Evolutionary conservation across 2,329 filamentous ascomycete genomes (phyloP), one percentile per base, ranked within the genome.

Genomic region (Podosphaera fusca): DNA sequence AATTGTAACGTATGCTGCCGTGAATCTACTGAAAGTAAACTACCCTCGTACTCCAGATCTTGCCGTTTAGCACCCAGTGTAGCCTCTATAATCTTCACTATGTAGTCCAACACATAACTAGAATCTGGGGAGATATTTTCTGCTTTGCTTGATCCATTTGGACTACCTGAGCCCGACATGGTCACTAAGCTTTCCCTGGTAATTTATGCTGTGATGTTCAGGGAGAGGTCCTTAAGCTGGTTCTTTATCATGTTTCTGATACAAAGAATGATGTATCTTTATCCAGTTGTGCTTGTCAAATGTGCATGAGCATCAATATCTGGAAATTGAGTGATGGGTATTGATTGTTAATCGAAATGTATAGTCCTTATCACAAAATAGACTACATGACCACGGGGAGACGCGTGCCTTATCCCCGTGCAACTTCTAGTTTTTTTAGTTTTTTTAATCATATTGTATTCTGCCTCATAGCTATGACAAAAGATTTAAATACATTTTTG

Each of bases 1-100:
- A 87, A 80, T 67, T 88, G 82, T 58, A 94, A 72, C 5, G 92
- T 95, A 64, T 96, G 90, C 56, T 58, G 75, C 71, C 65, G 81
- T 75, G 50, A 59, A 10, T 62, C 59, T 57, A 52, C 53, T 58
- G 88, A 87, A 60, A 98, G 75, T 70, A 98, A 74, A 72, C 87
- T 95, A 60, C 86, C 88, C 14, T 81, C 73, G 61, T 79, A 78
- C 69, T 90, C 81, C 57, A 98, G 79, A 67, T 98, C 90, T 60
- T 80, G 75, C 67, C 81, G 80, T 58, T 79, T 79, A 64, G 86
- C 84, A 62, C 85, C 85, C 53, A 90, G 76, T 61, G 84, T 84
- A 58, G 85, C 78, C 68, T 81, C 77, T 63, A 87, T 78, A 58
- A 89, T 78, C 59, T 80, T 75, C 45, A 76, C 75, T 60, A 90